These are phyloP conservation scores for Solanum clarkiae DNA, from an alignment of 257 asterid genomes.

Conservation along the genomic window DNA sequence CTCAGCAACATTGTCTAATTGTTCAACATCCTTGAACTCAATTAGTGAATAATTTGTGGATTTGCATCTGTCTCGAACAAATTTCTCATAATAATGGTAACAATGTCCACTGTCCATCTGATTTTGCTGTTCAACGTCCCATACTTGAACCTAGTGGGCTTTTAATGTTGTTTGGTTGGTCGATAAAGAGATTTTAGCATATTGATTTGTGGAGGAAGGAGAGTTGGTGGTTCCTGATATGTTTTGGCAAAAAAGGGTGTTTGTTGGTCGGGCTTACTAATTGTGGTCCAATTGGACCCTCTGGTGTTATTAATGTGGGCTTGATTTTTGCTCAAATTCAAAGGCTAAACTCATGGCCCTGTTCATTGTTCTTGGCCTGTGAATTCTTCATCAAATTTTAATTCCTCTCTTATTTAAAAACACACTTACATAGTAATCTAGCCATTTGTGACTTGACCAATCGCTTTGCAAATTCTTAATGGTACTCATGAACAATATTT, in stretches of 20 bases:
- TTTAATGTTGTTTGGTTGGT: neutral
- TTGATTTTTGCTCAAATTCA: neutral
- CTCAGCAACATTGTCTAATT: neutral
- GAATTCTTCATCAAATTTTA: neutral
- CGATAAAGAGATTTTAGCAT: neutral
- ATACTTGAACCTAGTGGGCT: neutral
- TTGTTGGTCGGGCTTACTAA: neutral
- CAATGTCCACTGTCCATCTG: neutral
- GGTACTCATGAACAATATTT: neutral
- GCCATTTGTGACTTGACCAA: neutral
- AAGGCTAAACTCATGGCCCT: neutral
- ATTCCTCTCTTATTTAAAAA: neutral
- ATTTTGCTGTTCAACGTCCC: neutral
- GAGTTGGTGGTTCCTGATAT: neutral
- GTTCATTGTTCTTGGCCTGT: neutral
- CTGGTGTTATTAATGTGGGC: neutral
- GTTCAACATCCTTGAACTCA: neutral
- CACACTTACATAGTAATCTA: neutral
- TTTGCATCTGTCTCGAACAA: neutral
- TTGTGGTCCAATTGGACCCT: neutral
- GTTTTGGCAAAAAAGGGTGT: neutral
- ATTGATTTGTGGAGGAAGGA: neutral
- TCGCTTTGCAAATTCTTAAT: neutral
- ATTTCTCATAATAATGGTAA: neutral
- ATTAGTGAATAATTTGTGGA: neutral